These are phyloP conservation scores for Selenicereus undatus DNA, from an alignment of 148 eudicot species.

Conservation along the genomic window DNA sequence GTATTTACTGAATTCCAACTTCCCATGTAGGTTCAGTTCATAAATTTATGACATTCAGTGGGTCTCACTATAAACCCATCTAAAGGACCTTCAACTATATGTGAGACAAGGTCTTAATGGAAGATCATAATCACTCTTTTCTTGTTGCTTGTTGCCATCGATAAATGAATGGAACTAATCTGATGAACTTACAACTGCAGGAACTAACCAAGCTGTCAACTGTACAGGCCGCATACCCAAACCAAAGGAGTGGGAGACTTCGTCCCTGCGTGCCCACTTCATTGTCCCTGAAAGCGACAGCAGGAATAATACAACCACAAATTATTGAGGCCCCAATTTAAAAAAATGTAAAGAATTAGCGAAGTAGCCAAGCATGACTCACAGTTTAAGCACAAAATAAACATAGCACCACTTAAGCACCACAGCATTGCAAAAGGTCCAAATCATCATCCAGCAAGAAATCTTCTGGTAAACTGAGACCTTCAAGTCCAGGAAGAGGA, in stretches of 20 bases:
- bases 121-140: constrained; percentile 9
- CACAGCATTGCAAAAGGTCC: constrained; percentile 50
- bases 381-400: constrained; percentile 18
- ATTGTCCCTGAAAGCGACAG: neutral
- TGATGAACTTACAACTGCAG: constrained; percentile 23
- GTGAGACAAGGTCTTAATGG: neutral
- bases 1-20: constrained; percentile 16
- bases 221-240: constrained; percentile 23
- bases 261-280: constrained; percentile 6
- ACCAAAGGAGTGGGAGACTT: constrained; percentile 1
- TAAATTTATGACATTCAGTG: constrained; percentile 3
- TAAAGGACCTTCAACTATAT: constrained; percentile 9
- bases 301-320: constrained; percentile 16
- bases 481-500: constrained; percentile 43
- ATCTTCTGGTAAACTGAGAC: constrained; percentile 36
- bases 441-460: constrained; percentile 45
- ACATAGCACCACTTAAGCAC: constrained; percentile 37
- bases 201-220: constrained; percentile 23
- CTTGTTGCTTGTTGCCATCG: constrained; percentile 13
- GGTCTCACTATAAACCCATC: constrained; percentile 15
- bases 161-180: constrained; percentile 24
- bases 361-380: constrained; percentile 10
- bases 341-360: neutral
- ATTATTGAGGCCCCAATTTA: neutral
- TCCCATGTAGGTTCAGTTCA: constrained; percentile 4